Conservation (phyloP, 306 rosid genomes). For the Coriaria nepalensis region DNA sequence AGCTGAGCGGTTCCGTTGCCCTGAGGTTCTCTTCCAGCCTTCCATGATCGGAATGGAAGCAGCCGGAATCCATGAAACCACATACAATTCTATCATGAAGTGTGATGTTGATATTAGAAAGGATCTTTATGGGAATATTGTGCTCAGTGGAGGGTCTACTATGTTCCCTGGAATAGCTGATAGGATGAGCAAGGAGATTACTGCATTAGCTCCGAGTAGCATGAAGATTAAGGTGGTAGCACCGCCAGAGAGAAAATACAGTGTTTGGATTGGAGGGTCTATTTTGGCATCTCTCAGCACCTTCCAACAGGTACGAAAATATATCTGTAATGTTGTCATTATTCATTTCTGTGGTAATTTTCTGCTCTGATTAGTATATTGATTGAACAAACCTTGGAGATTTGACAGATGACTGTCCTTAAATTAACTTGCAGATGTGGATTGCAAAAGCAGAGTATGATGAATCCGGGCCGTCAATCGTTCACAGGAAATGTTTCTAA, state of each 20-base stretch:
- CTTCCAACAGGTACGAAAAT: constrained; percentile 79
- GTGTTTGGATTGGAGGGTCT: constrained; percentile 98
- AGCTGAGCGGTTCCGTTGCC: constrained; percentile 85
- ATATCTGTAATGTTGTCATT: background rate
- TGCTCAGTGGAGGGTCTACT: constrained; percentile 86
- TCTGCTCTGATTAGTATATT: background rate
- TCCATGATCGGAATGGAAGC: constrained; percentile 98
- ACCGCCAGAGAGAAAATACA: constrained; percentile 93
- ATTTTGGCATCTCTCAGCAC: constrained; percentile 97
- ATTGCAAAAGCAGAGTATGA: constrained; percentile 92
- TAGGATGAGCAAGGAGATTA: constrained; percentile 92
- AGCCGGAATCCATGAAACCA: constrained; percentile 88
- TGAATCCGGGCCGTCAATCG: constrained; percentile 92
- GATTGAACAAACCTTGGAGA: background rate
- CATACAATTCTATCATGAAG: constrained; percentile 96
- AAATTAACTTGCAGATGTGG: constrained; percentile 65
- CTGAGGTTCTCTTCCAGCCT: constrained; percentile 97
- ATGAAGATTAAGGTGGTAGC: constrained; percentile 95
- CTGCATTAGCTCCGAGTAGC: constrained; percentile 93
- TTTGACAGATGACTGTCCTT: background rate
- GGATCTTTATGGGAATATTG: constrained; percentile 91
- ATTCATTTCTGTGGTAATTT: too few species aligned
- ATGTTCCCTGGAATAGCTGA: constrained; percentile 99
- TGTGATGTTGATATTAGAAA: constrained; percentile 94
- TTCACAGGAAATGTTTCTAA: constrained; percentile 97